Percentiles rank a stretch among this genome's conserved stretches.
These are phyloP conservation scores for Hypoxylon sp. DNA, from an alignment of 2,329 filamentous ascomycete genomes.

Conservation along the genomic window DNA sequence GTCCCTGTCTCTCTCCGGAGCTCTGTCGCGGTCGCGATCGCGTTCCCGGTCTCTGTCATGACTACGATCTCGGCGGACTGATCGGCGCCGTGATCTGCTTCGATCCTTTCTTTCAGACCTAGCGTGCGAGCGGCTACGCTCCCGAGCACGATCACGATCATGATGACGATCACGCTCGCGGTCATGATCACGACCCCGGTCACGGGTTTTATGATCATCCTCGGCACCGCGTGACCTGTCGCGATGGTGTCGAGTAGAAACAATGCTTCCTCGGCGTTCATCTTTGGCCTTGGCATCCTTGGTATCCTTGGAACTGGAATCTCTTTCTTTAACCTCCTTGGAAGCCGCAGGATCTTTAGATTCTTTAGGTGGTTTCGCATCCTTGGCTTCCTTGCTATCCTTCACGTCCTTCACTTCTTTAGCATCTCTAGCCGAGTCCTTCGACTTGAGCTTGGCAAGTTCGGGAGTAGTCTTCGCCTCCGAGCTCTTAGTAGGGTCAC, in stretches of 20 bases:
- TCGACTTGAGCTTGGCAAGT: constrained; percentile 46
- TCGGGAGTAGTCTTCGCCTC: constrained; percentile 51
- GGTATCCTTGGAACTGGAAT: constrained; percentile 33
- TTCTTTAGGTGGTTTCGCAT: constrained; percentile 22
- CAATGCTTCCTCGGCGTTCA: constrained; percentile 40
- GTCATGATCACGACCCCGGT: constrained; percentile 38
- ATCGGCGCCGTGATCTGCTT: constrained; percentile 40
- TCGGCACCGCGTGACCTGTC: constrained; percentile 38
- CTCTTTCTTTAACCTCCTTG: constrained; percentile 39
- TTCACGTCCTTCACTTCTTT: constrained; percentile 39
- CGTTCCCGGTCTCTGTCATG: constrained; percentile 49
- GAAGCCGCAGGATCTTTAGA: constrained; percentile 14
- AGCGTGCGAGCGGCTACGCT: constrained; percentile 38
- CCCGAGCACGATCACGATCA: constrained; percentile 41
- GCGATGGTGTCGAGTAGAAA: constrained; percentile 39
- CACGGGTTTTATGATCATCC: constrained; percentile 44
- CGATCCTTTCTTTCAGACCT: constrained; percentile 44
- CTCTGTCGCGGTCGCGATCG: constrained; percentile 26
- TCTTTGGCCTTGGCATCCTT: constrained; percentile 35
- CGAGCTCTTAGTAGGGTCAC: constrained; percentile 54
- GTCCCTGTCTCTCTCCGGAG: constrained; percentile 43
- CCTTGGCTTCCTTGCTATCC: constrained; percentile 13
- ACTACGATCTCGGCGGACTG: constrained; percentile 45
- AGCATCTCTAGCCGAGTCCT: constrained; percentile 41
- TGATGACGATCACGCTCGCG: constrained; percentile 34